Conservation (phyloP, 2,329 filamentous ascomycete species). For the Xylaria sp. region DNA sequence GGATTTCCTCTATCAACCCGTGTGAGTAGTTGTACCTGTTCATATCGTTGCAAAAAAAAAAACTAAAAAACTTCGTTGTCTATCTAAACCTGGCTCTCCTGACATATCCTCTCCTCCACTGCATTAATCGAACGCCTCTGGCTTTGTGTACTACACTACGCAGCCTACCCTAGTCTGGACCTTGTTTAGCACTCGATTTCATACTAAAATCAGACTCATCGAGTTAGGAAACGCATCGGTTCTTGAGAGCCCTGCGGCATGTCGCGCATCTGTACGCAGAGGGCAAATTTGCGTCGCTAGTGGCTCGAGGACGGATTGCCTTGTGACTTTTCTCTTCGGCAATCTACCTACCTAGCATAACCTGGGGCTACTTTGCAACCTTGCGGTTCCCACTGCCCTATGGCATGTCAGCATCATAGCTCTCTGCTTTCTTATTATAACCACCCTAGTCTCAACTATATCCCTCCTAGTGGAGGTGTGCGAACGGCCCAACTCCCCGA, state of each 20-base stretch:
- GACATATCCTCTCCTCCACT: slow-evolving; percentile 8
- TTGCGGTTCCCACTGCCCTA: slow-evolving; percentile 42
- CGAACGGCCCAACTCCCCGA: slow-evolving; percentile 38
- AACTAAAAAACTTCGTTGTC: slow-evolving; percentile 15
- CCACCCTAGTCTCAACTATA: slow-evolving; percentile 43
- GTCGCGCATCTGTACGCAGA: slow-evolving; percentile 23
- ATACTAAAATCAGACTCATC: slow-evolving; percentile 13
- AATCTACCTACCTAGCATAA: slow-evolving; percentile 42
- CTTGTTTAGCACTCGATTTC: slow-evolving; percentile 15
- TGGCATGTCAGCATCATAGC: slow-evolving; percentile 43
- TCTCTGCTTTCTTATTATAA: slow-evolving; percentile 43
- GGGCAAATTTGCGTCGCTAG: slow-evolving; percentile 31
- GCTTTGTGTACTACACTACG: slow-evolving; percentile 5
- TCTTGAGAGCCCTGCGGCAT: slow-evolving; percentile 11
- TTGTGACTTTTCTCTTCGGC: slow-evolving; percentile 37
- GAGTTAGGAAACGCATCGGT: slow-evolving; percentile 16
- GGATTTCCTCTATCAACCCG: slow-evolving; percentile 5
- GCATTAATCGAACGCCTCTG: slow-evolving; percentile 18
- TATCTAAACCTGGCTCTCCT: slow-evolving; percentile 3
- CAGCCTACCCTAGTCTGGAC: not conserved
- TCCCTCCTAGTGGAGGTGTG: slow-evolving; percentile 43
- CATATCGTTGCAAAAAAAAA: slow-evolving; percentile 17
- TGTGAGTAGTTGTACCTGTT: slow-evolving; percentile 13
- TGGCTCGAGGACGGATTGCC: slow-evolving; percentile 36
- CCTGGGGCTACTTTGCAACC: slow-evolving; percentile 42